A percentile compares a stretch with the other conserved stretches of the same genome.
Conservation (phyloP, 495 filamentous ascomycete species). For the Penicillium tannophilum region DNA sequence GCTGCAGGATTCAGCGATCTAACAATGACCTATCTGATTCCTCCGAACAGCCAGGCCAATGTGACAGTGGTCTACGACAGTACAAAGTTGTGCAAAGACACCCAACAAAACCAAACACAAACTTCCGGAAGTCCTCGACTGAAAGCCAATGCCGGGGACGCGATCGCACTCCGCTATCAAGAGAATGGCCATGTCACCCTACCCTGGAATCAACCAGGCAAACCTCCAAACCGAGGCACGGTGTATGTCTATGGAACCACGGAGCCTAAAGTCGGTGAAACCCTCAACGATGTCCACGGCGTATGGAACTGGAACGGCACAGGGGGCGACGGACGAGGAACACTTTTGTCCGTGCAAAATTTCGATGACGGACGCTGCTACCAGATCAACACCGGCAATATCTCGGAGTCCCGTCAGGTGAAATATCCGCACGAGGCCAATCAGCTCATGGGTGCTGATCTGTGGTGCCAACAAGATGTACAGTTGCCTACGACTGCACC, state of each 20-base stretch:
- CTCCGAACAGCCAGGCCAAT: constrained; percentile 43
- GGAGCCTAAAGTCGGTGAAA: constrained; percentile 60
- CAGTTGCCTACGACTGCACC: constrained; percentile 60
- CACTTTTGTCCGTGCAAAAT: constrained; percentile 68
- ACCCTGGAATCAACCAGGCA: constrained; percentile 56
- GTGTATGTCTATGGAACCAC: constrained; percentile 84
- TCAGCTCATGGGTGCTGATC: constrained; percentile 48
- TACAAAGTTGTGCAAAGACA: constrained; percentile 56
- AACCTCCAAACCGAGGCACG: constrained; percentile 70
- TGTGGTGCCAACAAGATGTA: constrained; percentile 80
- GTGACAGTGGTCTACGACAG: constrained; percentile 29
- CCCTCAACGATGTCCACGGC: constrained; percentile 67
- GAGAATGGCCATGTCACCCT: constrained; percentile 90
- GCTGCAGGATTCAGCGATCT: constrained; percentile 51
- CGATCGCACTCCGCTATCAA: constrained; percentile 71
- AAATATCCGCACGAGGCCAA: constrained; percentile 49
- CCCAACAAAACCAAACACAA: constrained; percentile 55
- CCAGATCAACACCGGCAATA: constrained; percentile 59
- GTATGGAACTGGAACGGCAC: constrained; percentile 75
- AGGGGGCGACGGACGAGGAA: constrained; percentile 73
- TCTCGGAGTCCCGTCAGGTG: constrained; percentile 55
- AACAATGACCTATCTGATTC: constrained; percentile 54
- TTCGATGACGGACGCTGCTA: constrained; percentile 88
- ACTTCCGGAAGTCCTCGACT: constrained; percentile 61
- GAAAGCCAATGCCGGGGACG: constrained; percentile 64